A percentile compares a stretch with the other conserved stretches of the same genome.
These are phyloP conservation scores for Myxozyma melibiosi DNA, from an alignment of 805 yeast genomes.

Conservation along the genomic window DNA sequence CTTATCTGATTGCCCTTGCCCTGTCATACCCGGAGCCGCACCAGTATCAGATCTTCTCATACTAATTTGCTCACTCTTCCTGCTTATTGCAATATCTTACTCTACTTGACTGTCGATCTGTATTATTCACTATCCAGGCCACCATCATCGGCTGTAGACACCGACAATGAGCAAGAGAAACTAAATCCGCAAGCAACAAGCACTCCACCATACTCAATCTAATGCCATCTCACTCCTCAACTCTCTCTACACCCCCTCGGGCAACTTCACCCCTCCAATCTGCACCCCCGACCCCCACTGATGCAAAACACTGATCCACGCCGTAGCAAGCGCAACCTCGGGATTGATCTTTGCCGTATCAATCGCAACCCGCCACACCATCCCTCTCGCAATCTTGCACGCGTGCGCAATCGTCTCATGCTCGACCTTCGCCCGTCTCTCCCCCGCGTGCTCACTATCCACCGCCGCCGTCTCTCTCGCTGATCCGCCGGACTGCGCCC, in stretches of 20 bases:
- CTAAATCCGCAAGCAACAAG: too few species aligned
- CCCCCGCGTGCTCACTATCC: neutral
- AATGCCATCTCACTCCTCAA: too few species aligned
- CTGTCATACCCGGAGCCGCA: neutral
- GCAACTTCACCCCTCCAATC: slow-evolving; percentile 15
- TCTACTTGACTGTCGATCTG: neutral
- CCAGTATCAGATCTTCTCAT: too few species aligned
- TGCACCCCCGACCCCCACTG: slow-evolving; percentile 22
- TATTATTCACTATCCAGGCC: too few species aligned
- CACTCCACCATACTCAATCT: too few species aligned
- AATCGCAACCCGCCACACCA: slow-evolving; percentile 28
- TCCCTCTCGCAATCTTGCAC: slow-evolving; percentile 20
- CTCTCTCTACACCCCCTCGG: slow-evolving; percentile 9
- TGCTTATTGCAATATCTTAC: neutral
- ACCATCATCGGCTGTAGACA: too few species aligned
- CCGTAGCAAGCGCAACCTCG: slow-evolving; percentile 31
- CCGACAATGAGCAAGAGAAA: too few species aligned
- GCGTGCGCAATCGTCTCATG: slow-evolving; percentile 29
- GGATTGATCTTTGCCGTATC: slow-evolving; percentile 27
- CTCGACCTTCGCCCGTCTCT: neutral
- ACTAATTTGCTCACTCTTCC: neutral
- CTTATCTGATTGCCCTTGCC: slow-evolving; percentile 13
- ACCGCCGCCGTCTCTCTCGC: neutral
- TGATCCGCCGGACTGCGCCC: too few species aligned
- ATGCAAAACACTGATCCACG: slow-evolving; percentile 30